Evolutionary conservation across 1,139 yeast species (phyloP), one percentile per base, ranked within the genome.

Genomic region (Debaryomyces coudertii): DNA sequence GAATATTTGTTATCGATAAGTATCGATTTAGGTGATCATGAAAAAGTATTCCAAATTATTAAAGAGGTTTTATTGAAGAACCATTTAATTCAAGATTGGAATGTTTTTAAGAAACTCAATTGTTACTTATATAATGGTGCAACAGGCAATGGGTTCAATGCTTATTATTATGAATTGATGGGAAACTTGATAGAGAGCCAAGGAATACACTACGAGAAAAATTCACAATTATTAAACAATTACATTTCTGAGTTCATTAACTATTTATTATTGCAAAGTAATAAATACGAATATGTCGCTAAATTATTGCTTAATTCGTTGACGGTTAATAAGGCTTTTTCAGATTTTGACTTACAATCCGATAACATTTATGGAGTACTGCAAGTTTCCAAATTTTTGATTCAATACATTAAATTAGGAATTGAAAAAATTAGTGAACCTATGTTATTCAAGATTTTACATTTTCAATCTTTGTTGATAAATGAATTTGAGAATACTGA

Each of bases 401-500:
- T 63, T 57, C 47, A 51, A 4, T 55, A 52, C 45, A 33, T 50
- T 14, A 53, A 54, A 16, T 46, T 49, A 1, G 44, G 46, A 5
- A 51, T 53, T 18, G 36, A 54, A 11, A 40, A 40, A 1, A 41
- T 52, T 8, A 29, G 28, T 20, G 36, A 40, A 11, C 36, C 37
- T 4, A 50, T 46, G 4, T 40, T 56, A 6, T 52, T 58, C n/a
- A 66, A 63, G 48, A 55, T 71, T 16, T 49, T 64, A 12, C 55
- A 64, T 23, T 64, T 62, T 46, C 70, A 70, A 54, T 65, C 83
- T 1, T 63, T 68, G 23, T 55, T 82, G 50, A 63, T 80, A 15
- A 66, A 74, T 40, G 78, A 77, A 57, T 73, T 82, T 44, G 79
- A 79, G 54, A 82, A 80, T 51, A 63, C 80, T 24, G 83, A 79